These are phyloP conservation scores for Chaetomium sp. DNA, from an alignment of 2,329 filamentous ascomycete species.

Conservation along the genomic window DNA sequence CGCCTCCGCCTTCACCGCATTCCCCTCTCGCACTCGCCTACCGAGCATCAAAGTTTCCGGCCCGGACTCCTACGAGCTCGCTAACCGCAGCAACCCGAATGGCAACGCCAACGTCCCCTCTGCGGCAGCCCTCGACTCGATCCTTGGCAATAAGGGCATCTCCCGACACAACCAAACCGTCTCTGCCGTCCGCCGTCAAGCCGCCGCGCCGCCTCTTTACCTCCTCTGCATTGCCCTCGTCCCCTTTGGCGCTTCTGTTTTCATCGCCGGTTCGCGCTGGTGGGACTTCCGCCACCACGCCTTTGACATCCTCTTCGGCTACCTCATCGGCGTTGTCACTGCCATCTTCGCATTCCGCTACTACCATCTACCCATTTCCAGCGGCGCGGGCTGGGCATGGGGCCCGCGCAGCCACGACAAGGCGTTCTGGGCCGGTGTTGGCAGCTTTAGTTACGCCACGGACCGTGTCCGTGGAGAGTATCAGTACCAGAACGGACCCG, in stretches of 20 bases:
- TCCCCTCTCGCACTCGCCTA: constrained; percentile 62
- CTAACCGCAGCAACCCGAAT: constrained; percentile 5
- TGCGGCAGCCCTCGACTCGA: constrained; percentile 26
- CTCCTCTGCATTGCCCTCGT: constrained; percentile 63
- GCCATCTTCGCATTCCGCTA: constrained; percentile 73
- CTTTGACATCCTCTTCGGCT: constrained; percentile 89
- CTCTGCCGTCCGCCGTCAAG: constrained; percentile 57
- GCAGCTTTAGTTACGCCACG: constrained; percentile 50
- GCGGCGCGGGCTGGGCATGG: constrained; percentile 88
- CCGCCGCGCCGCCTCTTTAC: constrained; percentile 77
- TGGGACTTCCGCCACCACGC: constrained; percentile 84
- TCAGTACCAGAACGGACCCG: background rate
- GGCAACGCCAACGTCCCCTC: constrained; percentile 18
- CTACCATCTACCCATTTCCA: constrained; percentile 74
- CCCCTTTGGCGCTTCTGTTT: constrained; percentile 69
- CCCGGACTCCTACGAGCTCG: constrained; percentile 29
- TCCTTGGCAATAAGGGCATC: constrained; percentile 27
- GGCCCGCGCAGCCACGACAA: constrained; percentile 65
- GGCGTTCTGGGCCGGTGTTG: constrained; percentile 73
- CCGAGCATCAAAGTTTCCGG: constrained; percentile 36
- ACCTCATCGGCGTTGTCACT: constrained; percentile 64
- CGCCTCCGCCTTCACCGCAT: constrained; percentile 53
- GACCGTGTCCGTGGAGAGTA: constrained; percentile 29
- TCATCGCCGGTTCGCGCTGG: constrained; percentile 79
- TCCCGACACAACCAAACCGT: constrained; percentile 35